Evolutionary conservation across 164 flowering plant species (phyloP).

Genomic region (grape (Vitis vinifera)): DNA sequence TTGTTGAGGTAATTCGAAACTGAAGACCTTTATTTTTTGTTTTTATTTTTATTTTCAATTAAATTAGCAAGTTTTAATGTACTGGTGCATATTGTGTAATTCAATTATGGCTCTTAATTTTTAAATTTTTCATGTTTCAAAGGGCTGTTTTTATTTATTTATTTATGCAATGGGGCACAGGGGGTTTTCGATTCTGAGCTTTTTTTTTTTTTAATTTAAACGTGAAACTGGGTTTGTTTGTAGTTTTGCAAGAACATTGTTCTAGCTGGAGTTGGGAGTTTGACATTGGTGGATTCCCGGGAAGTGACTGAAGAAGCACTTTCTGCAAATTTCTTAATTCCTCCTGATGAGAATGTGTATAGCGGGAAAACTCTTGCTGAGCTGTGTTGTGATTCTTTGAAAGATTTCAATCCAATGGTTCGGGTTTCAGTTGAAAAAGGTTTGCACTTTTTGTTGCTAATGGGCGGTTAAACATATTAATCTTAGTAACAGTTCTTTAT

Average conservation of each 20-base stretch:
- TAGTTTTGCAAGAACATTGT: conserved; percentile 98
- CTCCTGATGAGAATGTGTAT: conserved; percentile 52
- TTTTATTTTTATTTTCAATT: background rate
- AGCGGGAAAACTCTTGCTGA: conserved; percentile 72
- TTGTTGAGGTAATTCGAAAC: conserved; percentile 62
- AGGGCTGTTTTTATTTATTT: background rate
- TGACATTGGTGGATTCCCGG: conserved; percentile 84
- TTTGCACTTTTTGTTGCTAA: conserved; percentile 11
- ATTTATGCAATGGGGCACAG: no score
- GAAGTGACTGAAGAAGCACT: conserved; percentile 60
- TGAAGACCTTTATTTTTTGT: background rate
- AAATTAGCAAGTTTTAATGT: background rate
- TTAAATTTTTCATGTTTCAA: background rate
- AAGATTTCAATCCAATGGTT: conserved; percentile 93
- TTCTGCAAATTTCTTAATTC: conserved; percentile 72
- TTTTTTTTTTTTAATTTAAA: background rate
- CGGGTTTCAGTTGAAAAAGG: conserved; percentile 83
- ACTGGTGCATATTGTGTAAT: background rate
- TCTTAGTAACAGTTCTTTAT: no score
- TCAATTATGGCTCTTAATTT: no score
- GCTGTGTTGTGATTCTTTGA: conserved; percentile 83
- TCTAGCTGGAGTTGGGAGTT: conserved; percentile 92
- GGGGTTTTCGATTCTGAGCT: background rate
- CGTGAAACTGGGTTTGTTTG: conserved; percentile 2
- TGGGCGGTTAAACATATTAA: no score